Percentiles rank a stretch among this genome's conserved stretches.
Evolutionary conservation across 2,329 filamentous ascomycete species (phyloP).

Genomic region (Penicillium sp.): DNA sequence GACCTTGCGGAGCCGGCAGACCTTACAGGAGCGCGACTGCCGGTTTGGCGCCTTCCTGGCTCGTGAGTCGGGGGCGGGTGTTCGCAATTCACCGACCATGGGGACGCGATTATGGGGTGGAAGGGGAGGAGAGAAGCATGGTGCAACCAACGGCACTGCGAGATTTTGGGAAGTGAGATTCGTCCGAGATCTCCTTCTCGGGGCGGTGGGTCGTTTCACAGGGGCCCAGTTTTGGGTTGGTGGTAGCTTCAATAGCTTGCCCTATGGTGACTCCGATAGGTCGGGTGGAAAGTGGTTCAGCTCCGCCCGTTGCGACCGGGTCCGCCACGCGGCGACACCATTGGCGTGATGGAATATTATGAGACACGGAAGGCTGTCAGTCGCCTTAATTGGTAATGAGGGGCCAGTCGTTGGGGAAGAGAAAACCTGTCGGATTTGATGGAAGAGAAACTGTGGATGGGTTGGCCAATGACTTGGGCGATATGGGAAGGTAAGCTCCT

Average conservation of each 20-base stretch:
- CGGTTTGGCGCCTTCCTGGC: slow-evolving; percentile 30
- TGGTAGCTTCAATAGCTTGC: background rate
- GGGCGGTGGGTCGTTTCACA: slow-evolving; percentile 8
- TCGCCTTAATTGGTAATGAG: slow-evolving; percentile 15
- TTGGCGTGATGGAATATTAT: slow-evolving; percentile 1
- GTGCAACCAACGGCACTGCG: slow-evolving; percentile 29
- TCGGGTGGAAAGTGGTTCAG: background rate
- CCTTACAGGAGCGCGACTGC: slow-evolving; percentile 40
- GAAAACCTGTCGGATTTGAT: slow-evolving; percentile 2
- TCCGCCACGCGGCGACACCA: background rate
- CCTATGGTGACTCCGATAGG: slow-evolving; percentile 12
- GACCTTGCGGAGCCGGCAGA: slow-evolving; percentile 41
- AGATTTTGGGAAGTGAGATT: slow-evolving; percentile 31
- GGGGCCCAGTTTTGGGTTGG: background rate
- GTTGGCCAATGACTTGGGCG: background rate
- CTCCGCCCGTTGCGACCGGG: slow-evolving; percentile 9
- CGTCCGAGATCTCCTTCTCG: slow-evolving; percentile 31
- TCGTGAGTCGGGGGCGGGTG: slow-evolving; percentile 20
- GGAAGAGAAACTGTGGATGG: background rate
- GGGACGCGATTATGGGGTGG: slow-evolving; percentile 8
- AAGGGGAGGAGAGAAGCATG: slow-evolving; percentile 16
- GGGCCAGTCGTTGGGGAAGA: slow-evolving; percentile 1
- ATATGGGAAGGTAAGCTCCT: background rate
- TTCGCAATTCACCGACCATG: slow-evolving; percentile 22
- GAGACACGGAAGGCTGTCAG: slow-evolving; percentile 8